Evolutionary conservation across 345 rosid genomes (phyloP), one percentile per base, ranked within the genome.

Genomic region (Brassica cretica): DNA sequence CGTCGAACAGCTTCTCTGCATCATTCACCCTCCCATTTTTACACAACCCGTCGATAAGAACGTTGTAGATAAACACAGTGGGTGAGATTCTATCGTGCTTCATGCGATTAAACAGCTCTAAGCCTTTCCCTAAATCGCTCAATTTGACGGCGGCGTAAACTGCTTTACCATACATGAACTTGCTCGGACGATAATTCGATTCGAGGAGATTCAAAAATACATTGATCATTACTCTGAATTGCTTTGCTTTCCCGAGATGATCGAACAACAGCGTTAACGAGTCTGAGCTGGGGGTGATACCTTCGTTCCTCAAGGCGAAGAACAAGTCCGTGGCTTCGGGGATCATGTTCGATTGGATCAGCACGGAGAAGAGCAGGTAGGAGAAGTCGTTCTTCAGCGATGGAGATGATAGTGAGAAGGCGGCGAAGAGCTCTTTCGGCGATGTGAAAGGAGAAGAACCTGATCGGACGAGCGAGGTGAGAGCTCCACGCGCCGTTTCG

Each of bases 1-100:
- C 96, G 76, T 85, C 90, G 65, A 91, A 90, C 86, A 88, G 11
- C 80, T 85, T 81, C 79, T 87, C 88, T 39, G 89, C 98, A 33
- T 86, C 90, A n/a, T 74, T 44, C 27, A 88, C 78, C 75, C 81
- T 90, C 81, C 53, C 89, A 81, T 81, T 78, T 81, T 86, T 88
- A 60, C 91, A 88, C 55, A 86, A 53, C 5, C 88, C 91, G 61
- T 88, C 74, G 3, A 92, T 86, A 84, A 92, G 76, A 53, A 84
- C 86, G 78, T 92, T 94, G 49, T 89, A 92, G 9, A 87, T 41
- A 76, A 91, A 89, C 78, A 86, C 88, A 66, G 70, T 78, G 4
- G 90, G 84, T 8, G 76, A 76, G 24, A 88, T 65, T 51, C 87
- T 75, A 61, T 82, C 82, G 73, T 64, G 82, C 74, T 83, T 88